These are phyloP conservation scores for Brachypodium distachyon DNA, from an alignment of 202 grass and related monocot species.

Conservation along the genomic window DNA sequence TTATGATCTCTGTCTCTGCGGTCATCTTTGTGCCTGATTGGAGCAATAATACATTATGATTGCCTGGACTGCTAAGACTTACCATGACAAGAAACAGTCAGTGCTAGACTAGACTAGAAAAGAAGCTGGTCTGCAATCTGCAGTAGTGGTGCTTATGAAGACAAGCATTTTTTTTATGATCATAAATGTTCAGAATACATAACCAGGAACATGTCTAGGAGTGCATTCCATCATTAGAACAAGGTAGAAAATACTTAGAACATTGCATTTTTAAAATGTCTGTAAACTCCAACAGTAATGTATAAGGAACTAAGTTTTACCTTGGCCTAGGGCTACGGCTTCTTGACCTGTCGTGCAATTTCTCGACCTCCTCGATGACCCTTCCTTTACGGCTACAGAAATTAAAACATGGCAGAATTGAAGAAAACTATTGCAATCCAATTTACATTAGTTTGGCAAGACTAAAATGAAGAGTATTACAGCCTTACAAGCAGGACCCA, in stretches of 20 bases:
- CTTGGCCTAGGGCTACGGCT: conserved; percentile 56
- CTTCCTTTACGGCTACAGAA: conserved; percentile 54
- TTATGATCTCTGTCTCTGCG: conserved; percentile 39
- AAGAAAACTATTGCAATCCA: not conserved
- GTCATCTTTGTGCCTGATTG: conserved; percentile 41
- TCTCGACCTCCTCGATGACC: conserved; percentile 38
- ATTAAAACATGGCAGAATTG: not conserved
- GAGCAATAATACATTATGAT: conserved; percentile 9
- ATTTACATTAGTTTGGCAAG: not conserved
- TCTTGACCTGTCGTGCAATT: conserved; percentile 49
- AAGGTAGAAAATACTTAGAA: not conserved
- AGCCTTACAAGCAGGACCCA: not conserved
- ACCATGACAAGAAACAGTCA: not conserved
- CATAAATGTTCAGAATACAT: not conserved
- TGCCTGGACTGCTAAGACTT: not conserved
- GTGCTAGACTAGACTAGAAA: not conserved
- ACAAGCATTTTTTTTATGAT: not conserved
- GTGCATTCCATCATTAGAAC: not conserved
- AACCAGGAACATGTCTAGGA: not conserved
- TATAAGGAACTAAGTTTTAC: conserved; percentile 7
- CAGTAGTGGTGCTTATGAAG: not conserved
- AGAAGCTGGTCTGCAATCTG: not conserved
- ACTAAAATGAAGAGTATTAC: not conserved
- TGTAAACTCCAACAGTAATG: not conserved
- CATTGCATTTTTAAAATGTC: not conserved